Evolutionary conservation across 2,329 filamentous ascomycete genomes (phyloP), one percentile per base, ranked within the genome.

Genomic region (Aspergillus candidus): DNA sequence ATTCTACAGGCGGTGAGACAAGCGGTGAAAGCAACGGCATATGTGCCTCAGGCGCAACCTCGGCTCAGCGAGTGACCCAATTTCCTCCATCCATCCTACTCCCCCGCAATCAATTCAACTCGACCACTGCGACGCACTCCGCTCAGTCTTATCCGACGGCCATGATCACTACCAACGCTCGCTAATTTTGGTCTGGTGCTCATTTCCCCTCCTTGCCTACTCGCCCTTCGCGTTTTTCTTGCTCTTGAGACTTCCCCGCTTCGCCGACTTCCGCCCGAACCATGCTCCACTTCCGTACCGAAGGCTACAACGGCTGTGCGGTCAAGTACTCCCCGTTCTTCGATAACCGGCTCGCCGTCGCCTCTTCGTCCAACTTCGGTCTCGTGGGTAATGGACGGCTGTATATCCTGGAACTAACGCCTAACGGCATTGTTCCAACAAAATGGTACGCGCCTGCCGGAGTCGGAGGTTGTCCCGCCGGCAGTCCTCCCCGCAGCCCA

Each of bases 271-370:
- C 35, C 43, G 46, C 46, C 37, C 36, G 49, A 57, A 72, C 51
- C 42, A 96, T 97, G 89, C 83, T 97, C 58, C 89, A 96, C 71
- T 97, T 87, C 72, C 85, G 87, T 52, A 97, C 93, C 15, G 79
- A 88, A 63, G 93, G 93, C 60, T 97, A 82, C 77, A 95, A 97
- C 68, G 90, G 90, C 59, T 96, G 94, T 71, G 88, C 87, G 56
- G 89, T 96, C 69, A 95, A 96, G 71, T 98, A 97, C 76, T 97
- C 91, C 44, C 93, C 93, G 6, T 98, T 96, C 74, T 94, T 94
- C 73, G 93, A 97, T 72, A 93, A 87, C 54, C 83, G 90, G 51
- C 82, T 98, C 52, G 91, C 91, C 45, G 89, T 96, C 58, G 87
- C 88, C 27, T 79, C 86, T 1, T 86, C 89, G n/a, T 82, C 91